phyloP scores from a whole-genome alignment of 208 protist genomes.

The Porcisia deanei region DNA sequence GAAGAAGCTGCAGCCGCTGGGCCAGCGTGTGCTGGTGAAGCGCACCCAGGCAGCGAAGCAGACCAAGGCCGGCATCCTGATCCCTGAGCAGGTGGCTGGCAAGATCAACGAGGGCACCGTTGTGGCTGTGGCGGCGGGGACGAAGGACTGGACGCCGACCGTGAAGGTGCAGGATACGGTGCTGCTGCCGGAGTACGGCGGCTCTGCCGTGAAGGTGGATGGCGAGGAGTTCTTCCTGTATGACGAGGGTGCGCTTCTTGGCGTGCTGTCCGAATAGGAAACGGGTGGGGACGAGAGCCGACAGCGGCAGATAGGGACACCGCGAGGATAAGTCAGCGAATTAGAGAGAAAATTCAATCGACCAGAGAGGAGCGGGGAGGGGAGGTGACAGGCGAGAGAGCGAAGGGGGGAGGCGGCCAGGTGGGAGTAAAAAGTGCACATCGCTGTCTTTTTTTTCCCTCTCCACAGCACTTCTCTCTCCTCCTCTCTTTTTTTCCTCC shows the following conservation, averaged over 20 bases:
- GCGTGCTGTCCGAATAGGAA: constrained; percentile 73
- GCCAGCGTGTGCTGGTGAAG: constrained; percentile 90
- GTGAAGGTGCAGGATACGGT: constrained; percentile 91
- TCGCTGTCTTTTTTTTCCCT: not conserved
- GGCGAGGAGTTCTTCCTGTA: constrained; percentile 93
- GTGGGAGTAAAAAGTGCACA: not conserved
- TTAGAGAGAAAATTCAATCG: not conserved
- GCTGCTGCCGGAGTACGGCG: constrained; percentile 91
- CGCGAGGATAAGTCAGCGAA: not conserved
- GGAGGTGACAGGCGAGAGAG: not conserved
- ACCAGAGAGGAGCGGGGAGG: constrained; percentile 1
- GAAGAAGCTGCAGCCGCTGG: constrained; percentile 91
- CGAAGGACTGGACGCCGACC: constrained; percentile 91
- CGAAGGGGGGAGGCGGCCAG: not conserved
- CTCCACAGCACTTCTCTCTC: not conserved
- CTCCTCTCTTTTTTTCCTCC: not conserved
- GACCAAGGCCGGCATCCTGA: constrained; percentile 93
- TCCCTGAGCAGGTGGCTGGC: constrained; percentile 90
- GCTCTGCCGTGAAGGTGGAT: constrained; percentile 89
- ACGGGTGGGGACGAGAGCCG: not conserved
- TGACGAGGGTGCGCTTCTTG: constrained; percentile 86
- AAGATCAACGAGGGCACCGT: constrained; percentile 94
- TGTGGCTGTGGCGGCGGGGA: constrained; percentile 83
- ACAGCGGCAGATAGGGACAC: not conserved
- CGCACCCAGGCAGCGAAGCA: constrained; percentile 88